Conservation (phyloP, 176 grass and related monocot species). For the Oryza meridionalis region DNA sequence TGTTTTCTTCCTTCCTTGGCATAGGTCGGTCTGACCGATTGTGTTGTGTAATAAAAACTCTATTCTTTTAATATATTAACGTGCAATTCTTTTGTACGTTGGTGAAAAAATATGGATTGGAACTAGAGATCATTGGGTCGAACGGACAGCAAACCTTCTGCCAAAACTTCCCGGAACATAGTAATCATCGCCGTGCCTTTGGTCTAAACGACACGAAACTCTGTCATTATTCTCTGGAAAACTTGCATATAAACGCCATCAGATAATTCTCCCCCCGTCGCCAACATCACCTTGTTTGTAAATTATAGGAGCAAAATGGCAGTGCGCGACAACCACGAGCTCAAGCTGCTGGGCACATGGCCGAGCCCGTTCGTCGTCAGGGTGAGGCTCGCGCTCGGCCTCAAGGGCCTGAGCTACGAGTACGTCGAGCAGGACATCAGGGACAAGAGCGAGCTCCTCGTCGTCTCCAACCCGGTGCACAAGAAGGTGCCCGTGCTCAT, state of each 20-base stretch:
- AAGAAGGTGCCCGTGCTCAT: slow-evolving; percentile 64
- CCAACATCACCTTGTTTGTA: background rate
- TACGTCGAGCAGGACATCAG: slow-evolving; percentile 47
- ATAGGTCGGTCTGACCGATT: too few species aligned
- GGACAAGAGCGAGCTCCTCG: slow-evolving; percentile 57
- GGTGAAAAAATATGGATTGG: too few species aligned
- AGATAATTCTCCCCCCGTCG: background rate
- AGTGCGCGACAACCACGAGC: background rate
- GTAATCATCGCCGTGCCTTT: background rate
- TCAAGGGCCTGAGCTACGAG: slow-evolving; percentile 63
- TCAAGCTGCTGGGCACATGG: slow-evolving; percentile 51
- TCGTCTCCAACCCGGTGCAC: slow-evolving; percentile 54
- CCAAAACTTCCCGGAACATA: background rate
- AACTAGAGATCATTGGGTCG: background rate
- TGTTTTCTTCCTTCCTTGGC: too few species aligned
- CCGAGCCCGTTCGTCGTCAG: slow-evolving; percentile 38
- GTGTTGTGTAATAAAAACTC: too few species aligned
- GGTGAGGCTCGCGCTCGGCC: slow-evolving; percentile 45
- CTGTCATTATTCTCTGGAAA: background rate
- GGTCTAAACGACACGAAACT: background rate
- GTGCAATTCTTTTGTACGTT: too few species aligned
- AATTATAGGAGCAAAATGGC: background rate
- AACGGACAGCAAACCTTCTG: background rate
- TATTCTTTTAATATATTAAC: too few species aligned
- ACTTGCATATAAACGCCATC: background rate